Evolutionary conservation across 148 eudicot genomes (phyloP), one percentile per base, ranked within the genome.

Genomic region (Rhododendron henanense): DNA sequence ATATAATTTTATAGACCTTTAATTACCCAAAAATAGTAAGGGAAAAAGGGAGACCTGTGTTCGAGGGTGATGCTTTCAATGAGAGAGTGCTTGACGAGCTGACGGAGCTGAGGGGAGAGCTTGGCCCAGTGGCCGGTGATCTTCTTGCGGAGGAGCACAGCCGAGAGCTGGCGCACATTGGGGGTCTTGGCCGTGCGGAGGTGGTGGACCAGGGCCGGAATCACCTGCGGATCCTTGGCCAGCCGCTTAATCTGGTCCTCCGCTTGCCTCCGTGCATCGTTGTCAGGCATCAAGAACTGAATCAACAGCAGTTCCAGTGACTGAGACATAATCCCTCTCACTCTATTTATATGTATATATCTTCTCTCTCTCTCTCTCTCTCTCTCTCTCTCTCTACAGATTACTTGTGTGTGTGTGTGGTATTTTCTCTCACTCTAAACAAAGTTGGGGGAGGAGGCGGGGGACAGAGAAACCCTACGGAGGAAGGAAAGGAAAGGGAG

Each of bases 51-150:
- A 10, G 18, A 75, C 99, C 99, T 97, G 88, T 93, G 97, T 81
- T 97, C 99, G 41, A 93, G 63, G 16, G 99, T 95, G 84, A 97
- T 97, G 86, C 99, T 97, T 10, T 97, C 98, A 79, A 97, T 93
- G 57, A 97, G 93, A 0, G 98, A 94, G 59, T 94, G 94, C 85
- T 97, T 95, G 18, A 95, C 96, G n/a, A 95, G 91, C 83, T 92
- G 94, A 0, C 95, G 90, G 15, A 93, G 87, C 63, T 94, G 89
- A 11, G 93, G 88, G 11, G 91, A 63, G 21, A 97, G 91, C 88
- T 97, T 97, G 48, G 94, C 90, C 99, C 98, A 97, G 80, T 97
- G 99, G 0, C 99, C 99, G 48, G 99, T 97, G 87, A 97, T 95
- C 92, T 97, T 97, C 93, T 97, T 97, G 7, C 98, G 96, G 69